Evolutionary conservation across 1,284 basidiomycete species (phyloP).

Genomic region (Coniferiporia weirii): DNA sequence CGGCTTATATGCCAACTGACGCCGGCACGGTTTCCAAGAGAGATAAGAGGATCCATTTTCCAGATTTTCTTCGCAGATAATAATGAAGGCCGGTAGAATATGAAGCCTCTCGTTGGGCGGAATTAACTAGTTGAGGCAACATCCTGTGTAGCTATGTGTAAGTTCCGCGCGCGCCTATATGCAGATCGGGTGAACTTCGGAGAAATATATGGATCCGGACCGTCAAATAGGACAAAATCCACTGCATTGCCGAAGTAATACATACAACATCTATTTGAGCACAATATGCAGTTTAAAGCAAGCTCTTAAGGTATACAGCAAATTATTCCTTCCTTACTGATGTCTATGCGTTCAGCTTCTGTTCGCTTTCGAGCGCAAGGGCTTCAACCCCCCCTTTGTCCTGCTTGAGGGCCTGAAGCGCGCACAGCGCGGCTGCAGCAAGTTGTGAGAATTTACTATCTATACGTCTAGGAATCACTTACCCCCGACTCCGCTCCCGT

Average conservation of each 20-base stretch:
- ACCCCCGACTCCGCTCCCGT: conserved; percentile 97
- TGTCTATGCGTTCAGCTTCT: neutral
- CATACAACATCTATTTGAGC: conserved; percentile 12
- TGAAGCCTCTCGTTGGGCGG: neutral
- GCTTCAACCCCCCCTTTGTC: neutral
- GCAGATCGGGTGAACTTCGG: neutral
- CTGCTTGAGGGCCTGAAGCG: conserved; percentile 61
- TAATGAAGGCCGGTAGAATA: neutral
- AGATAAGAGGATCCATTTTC: neutral
- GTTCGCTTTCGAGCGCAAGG: neutral
- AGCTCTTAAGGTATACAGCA: conserved; percentile 10
- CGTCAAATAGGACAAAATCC: neutral
- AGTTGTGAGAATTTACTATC: conserved; percentile 5
- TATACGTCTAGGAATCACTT: conserved; percentile 28
- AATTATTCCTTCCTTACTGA: conserved; percentile 5
- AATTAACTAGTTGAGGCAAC: neutral
- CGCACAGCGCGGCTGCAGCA: conserved; percentile 65
- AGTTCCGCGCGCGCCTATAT: neutral
- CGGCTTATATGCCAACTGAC: neutral
- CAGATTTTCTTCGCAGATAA: neutral
- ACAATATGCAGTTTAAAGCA: neutral
- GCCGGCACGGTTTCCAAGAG: too few relatives aligned
- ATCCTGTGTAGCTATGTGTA: neutral
- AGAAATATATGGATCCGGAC: neutral
- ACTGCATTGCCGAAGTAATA: neutral